Base-by-base conservation (phyloP, 176 grass and related monocot species). In the Musa beccarii region DNA sequence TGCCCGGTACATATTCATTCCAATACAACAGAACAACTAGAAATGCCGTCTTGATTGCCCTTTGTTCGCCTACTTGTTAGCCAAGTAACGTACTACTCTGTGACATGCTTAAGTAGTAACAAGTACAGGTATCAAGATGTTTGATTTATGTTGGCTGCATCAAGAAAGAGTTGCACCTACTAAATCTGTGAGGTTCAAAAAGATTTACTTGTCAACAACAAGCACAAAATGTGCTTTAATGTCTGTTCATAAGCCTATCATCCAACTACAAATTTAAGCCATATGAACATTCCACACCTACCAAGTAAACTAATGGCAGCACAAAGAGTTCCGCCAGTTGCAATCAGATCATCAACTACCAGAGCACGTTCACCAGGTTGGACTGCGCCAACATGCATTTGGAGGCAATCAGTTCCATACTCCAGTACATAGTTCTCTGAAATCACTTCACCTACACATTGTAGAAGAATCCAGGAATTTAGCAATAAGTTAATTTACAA, bases 251-350 rank as follows among this genome's bases (percentile, higher is more conserved):
- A 8, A 57, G 55, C 10, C 19, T 19, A 57, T 61, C 5, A 17
- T 20, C 14, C n/a, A 5, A 61, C 1, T 8, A 17, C n/a, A 14
- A 9, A 25, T 10, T 1, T 73, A 15, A 2, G 2, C 2, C 12
- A 54, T 24, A 10, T 26, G 50, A 15, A 16, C 7, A 25, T 54
- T 15, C 10, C 21, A 52, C 19, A 69, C 80, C 17, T 82, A 82
- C 80, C 80, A 56, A 82, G 64, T 51, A 82, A 68, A 11, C 62
- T 74, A 8, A 82, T 69, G 29, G 80, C 80, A 51, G 80, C 80
- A 69, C 73, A 82, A 59, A 82, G 72, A 76, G 80, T 82, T 75
- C 80, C 80, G 49, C 80, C 80, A 13, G 80, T 82, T 59, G 80
- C 80, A 52, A 82, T 51, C 49, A 82, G 24, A 56, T 82, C 80